phyloP scores from a whole-genome alignment of 306 rosid genomes.

The cucumber (Cucumis sativus) region Cucumber_9930_V3 NC_026657.2:27632501-27633000 shows the following conservation, averaged over 20 bases:
- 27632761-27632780: background rate
- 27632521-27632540: background rate
- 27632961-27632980: slow-evolving; percentile 87
- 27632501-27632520: too few species aligned
- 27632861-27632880: slow-evolving; percentile 65
- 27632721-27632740: background rate
- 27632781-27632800: slow-evolving; percentile 13
- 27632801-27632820: slow-evolving; percentile 67
- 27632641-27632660: background rate
- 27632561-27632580: background rate
- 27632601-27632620: background rate
- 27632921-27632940: slow-evolving; percentile 91
- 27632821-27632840: slow-evolving; percentile 94
- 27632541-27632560: background rate
- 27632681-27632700: background rate
- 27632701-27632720: background rate
- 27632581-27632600: background rate
- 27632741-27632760: background rate
- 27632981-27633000: slow-evolving; percentile 85
- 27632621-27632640: background rate
- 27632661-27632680: background rate
- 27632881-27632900: slow-evolving; percentile 82
- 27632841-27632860: slow-evolving; percentile 81
- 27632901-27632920: slow-evolving; percentile 98
- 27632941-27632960: slow-evolving; percentile 93